phyloP scores from a whole-genome alignment of 495 filamentous ascomycete species.

The Aspergillus haitiensis region DNA sequence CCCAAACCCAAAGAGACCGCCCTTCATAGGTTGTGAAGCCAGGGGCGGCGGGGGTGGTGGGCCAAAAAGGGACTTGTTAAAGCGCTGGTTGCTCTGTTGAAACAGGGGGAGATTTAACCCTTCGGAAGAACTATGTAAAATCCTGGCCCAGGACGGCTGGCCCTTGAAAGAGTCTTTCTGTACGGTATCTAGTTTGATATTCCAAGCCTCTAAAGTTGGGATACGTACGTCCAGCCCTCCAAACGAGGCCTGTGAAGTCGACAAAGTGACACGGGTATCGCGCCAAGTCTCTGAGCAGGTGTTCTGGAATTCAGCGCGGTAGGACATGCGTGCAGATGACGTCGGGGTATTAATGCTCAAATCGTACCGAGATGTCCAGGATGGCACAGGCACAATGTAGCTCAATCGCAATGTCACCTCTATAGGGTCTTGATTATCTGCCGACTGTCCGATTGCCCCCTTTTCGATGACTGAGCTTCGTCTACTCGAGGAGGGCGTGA shows the following conservation, averaged over 20 bases:
- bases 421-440: conserved; percentile 18
- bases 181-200: conserved; percentile 44
- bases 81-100: not conserved
- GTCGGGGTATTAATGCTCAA: conserved; percentile 58
- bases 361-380: conserved; percentile 68
- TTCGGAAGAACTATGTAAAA: conserved; percentile 5
- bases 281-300: conserved; percentile 67
- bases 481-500: conserved; percentile 56
- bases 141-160: conserved; percentile 19
- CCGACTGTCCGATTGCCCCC: conserved; percentile 19
- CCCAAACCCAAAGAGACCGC: too few relatives aligned
- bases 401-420: conserved; percentile 50
- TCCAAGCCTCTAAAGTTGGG: conserved; percentile 61
- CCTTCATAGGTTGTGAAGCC: too few relatives aligned
- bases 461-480: conserved; percentile 50
- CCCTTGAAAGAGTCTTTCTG: conserved; percentile 1
- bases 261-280: conserved; percentile 63
- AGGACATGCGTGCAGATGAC: conserved; percentile 56
- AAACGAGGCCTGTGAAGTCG: conserved; percentile 67
- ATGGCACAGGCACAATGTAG: conserved; percentile 63
- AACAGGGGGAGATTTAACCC: not conserved
- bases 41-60: not conserved
- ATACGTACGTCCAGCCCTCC: conserved; percentile 58
- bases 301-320: conserved; percentile 65
- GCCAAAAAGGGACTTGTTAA: not conserved